These are phyloP conservation scores for Metschnikowia bowlesiae DNA, from an alignment of 805 yeast species.

Conservation along the genomic window DNA sequence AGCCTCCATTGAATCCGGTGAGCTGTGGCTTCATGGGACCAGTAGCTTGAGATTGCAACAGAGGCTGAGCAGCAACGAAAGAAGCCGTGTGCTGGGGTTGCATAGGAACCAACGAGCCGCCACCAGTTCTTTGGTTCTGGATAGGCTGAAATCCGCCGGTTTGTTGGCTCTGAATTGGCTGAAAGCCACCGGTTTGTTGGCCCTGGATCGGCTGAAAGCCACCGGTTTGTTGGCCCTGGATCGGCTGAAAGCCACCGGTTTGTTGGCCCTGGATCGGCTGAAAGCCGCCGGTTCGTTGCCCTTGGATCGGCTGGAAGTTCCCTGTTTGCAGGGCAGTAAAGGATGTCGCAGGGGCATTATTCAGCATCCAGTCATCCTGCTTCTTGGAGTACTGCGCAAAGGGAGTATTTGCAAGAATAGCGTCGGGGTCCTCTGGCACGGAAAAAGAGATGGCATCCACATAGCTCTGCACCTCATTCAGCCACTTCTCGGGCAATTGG, in stretches of 20 bases:
- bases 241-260: conserved; percentile 16
- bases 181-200: not conserved
- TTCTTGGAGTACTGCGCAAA: conserved; percentile 29
- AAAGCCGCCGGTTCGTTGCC: conserved; percentile 10
- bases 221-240: conserved; percentile 3
- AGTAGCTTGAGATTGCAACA: conserved; percentile 29
- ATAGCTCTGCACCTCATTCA: conserved; percentile 81
- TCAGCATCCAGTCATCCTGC: conserved; percentile 19
- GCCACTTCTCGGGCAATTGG: conserved; percentile 64
- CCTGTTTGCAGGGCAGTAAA: conserved; percentile 42
- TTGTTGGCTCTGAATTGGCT: conserved; percentile 25
- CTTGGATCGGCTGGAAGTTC: not conserved
- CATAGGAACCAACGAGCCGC: conserved; percentile 41
- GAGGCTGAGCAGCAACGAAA: conserved; percentile 29
- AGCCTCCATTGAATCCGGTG: conserved; percentile 14
- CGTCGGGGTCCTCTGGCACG: conserved; percentile 55
- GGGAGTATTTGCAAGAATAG: conserved; percentile 42
- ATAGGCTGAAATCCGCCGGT: conserved; percentile 34
- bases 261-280: conserved; percentile 12
- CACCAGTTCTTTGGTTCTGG: conserved; percentile 41
- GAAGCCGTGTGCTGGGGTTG: conserved; percentile 70
- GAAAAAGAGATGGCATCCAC: conserved; percentile 83
- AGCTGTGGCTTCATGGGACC: conserved; percentile 28
- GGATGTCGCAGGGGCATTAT: conserved; percentile 17
- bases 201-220: not conserved